Evolutionary conservation across 306 rosid genomes (phyloP).

Genomic region (Acacia melanoxylon): DNA sequence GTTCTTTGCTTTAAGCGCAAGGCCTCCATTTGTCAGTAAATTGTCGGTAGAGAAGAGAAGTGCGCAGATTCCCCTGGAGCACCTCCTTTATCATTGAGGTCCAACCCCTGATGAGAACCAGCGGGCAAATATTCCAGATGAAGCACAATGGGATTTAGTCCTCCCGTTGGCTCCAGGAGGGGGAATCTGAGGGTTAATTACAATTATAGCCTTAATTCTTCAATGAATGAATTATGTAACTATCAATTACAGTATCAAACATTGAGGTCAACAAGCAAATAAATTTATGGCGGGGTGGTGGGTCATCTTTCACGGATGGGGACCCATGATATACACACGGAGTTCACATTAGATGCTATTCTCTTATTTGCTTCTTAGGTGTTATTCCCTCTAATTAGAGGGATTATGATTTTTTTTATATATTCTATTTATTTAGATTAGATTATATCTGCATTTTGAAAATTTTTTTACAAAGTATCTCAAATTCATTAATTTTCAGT

Average conservation of each 20-base stretch:
- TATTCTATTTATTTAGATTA: no score
- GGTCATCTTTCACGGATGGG: no score
- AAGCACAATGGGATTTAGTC: background rate
- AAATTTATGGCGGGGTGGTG: no score
- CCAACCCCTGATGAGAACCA: background rate
- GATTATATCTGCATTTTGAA: no score
- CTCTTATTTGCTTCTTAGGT: no score
- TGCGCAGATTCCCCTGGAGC: background rate
- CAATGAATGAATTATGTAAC: background rate
- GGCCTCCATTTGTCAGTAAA: constrained; percentile 32
- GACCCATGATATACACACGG: no score
- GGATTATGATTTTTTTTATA: no score
- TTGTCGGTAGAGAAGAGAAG: constrained; percentile 1
- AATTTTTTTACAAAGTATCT: no score
- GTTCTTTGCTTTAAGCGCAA: constrained; percentile 34
- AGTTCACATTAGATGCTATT: no score
- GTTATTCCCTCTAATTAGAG: no score
- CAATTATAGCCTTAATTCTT: background rate
- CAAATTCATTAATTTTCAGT: no score
- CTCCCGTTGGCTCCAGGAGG: background rate
- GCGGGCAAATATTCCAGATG: background rate
- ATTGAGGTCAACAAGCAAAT: no score
- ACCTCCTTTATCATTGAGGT: background rate
- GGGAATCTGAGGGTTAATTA: background rate
- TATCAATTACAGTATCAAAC: background rate